These are phyloP conservation scores for Cryptococcus hybrid DNA, from an alignment of 1,284 basidiomycete genomes.

Conservation along the genomic window DNA sequence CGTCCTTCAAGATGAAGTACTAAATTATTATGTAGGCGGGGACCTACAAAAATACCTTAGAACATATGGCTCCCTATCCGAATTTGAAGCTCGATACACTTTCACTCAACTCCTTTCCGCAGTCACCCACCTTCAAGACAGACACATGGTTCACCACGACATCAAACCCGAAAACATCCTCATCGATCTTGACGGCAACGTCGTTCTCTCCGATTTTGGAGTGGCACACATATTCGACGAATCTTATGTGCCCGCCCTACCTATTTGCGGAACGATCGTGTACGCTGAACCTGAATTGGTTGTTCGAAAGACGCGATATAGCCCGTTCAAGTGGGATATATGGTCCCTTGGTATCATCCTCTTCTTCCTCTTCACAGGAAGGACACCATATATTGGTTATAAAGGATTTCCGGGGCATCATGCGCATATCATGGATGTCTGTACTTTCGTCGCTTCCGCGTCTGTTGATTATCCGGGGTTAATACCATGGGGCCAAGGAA, in stretches of 20 bases:
- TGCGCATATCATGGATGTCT: too few relatives aligned
- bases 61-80: neutral
- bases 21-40: neutral
- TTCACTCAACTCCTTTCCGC: constrained; percentile 60
- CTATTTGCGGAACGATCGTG: constrained; percentile 81
- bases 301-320: constrained; percentile 59
- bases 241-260: constrained; percentile 69
- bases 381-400: too few relatives aligned
- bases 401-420: too few relatives aligned
- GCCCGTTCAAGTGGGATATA: neutral
- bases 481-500: too few relatives aligned
- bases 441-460: too few relatives aligned
- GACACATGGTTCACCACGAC: constrained; percentile 94
- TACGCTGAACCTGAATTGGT: constrained; percentile 95
- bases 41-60: neutral
- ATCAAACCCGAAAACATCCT: constrained; percentile 95
- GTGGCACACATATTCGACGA: constrained; percentile 86
- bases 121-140: constrained; percentile 76
- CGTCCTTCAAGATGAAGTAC: neutral
- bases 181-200: constrained; percentile 66
- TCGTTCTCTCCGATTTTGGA: constrained; percentile 96
- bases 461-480: too few relatives aligned
- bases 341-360: neutral
- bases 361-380: too few relatives aligned
- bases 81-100: neutral